phyloP scores from a whole-genome alignment of 306 rosid genomes.

The Cucurbita moschata region DNA sequence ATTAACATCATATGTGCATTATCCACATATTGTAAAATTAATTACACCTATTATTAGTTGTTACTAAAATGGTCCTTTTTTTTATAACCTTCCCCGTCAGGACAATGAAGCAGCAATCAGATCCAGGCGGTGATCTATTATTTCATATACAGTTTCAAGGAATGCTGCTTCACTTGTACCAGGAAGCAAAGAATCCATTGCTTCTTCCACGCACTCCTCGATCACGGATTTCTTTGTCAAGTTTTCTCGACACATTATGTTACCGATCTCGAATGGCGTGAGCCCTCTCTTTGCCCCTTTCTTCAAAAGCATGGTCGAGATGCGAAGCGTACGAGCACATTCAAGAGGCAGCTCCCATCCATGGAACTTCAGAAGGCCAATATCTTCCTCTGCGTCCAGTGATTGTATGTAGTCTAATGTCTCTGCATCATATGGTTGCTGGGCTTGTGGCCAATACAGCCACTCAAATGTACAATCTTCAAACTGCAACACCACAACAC shows the following conservation, averaged over 20 bases:
- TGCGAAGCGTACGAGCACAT: constrained; percentile 66
- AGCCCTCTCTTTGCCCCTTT: constrained; percentile 71
- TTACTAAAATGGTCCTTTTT: constrained; percentile 7
- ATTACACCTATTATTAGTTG: background rate
- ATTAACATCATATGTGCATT: constrained; percentile 16
- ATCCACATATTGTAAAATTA: constrained; percentile 6
- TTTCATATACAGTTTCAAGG: constrained; percentile 53
- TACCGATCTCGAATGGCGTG: constrained; percentile 71
- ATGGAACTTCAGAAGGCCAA: constrained; percentile 63
- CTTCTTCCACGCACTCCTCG: constrained; percentile 69
- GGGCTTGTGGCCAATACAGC: constrained; percentile 98
- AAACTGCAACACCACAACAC: constrained; percentile 32
- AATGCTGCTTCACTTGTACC: constrained; percentile 65
- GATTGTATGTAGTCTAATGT: constrained; percentile 51
- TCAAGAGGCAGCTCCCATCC: constrained; percentile 73
- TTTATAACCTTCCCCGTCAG: constrained; percentile 10
- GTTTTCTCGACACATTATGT: constrained; percentile 60
- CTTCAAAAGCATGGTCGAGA: constrained; percentile 91
- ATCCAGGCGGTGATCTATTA: constrained; percentile 60
- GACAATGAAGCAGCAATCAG: constrained; percentile 25
- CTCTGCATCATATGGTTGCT: constrained; percentile 47
- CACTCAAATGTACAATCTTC: constrained; percentile 96
- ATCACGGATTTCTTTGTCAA: constrained; percentile 59
- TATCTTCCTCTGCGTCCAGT: constrained; percentile 70
- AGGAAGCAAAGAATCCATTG: constrained; percentile 57